A percentile compares a stretch with the other conserved stretches of the same genome.
Conservation (phyloP, 73 alveolate species). For the Symbiodinium natans region DNA sequence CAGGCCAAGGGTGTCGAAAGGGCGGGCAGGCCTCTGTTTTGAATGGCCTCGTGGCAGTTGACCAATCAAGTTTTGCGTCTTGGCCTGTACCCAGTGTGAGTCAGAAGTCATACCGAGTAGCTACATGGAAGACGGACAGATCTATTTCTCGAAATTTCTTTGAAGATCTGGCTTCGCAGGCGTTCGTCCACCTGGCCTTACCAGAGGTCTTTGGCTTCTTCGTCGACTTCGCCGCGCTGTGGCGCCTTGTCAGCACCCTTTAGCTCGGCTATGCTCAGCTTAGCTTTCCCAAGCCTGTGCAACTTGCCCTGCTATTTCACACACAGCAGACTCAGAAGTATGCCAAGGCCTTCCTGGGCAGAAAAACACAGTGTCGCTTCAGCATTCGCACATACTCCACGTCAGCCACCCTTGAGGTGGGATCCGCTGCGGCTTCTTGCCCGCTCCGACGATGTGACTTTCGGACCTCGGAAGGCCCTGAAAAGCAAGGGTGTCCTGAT, state of each 20-base stretch:
- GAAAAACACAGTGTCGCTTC: no score
- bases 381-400: no score
- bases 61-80: no score
- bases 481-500: not conserved
- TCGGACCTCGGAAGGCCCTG: not conserved
- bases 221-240: conserved; percentile 59
- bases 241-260: conserved; percentile 34
- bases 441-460: not conserved
- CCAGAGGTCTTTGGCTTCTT: conserved; percentile 82
- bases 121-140: not conserved
- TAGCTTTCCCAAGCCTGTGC: no score
- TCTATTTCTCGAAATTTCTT: not conserved
- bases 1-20: conserved; percentile 14
- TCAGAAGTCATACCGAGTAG: no score
- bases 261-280: not conserved
- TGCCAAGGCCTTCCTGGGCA: no score
- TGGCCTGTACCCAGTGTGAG: no score
- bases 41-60: no score
- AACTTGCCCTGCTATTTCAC: no score
- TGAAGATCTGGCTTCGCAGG: not conserved
- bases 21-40: no score
- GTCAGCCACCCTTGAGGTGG: no score
- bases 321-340: no score
- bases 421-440: not conserved
- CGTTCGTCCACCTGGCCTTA: conserved; percentile 53